Conservation (phyloP, 2,329 filamentous ascomycete species). For the Didymella segeticola region DNA sequence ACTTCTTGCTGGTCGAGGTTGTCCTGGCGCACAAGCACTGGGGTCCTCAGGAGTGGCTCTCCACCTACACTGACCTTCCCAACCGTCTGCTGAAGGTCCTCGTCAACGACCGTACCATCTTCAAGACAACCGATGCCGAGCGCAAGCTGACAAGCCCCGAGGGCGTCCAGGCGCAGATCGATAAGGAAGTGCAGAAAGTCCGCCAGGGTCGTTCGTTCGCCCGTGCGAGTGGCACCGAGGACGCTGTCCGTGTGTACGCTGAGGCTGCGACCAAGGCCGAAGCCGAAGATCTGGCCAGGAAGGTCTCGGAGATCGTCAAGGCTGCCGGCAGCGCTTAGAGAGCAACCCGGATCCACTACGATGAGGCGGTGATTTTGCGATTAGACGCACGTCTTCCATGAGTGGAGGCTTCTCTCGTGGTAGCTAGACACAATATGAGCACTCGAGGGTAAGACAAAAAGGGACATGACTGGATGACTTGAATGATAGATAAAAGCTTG, state of each 20-base stretch:
- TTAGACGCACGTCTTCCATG: conserved; percentile 5
- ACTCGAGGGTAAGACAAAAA: conserved; percentile 2
- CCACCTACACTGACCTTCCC: conserved; percentile 90
- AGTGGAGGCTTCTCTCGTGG: neutral
- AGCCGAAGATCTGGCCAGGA: conserved; percentile 86
- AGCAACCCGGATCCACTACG: conserved; percentile 10
- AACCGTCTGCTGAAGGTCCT: conserved; percentile 95
- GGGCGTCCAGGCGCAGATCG: conserved; percentile 84
- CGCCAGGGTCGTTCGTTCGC: conserved; percentile 89
- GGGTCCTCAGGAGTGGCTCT: conserved; percentile 88
- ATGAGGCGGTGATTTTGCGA: conserved; percentile 8
- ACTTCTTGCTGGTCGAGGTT: conserved; percentile 94
- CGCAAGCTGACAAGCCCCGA: conserved; percentile 80
- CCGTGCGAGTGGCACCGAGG: conserved; percentile 91
- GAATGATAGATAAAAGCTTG: conserved; percentile 31
- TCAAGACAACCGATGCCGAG: conserved; percentile 92
- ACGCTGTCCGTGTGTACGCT: conserved; percentile 93
- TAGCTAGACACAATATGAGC: neutral
- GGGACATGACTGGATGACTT: conserved; percentile 22
- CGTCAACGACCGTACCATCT: conserved; percentile 85
- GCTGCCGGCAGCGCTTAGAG: conserved; percentile 34
- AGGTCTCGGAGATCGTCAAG: conserved; percentile 78
- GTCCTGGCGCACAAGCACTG: conserved; percentile 95
- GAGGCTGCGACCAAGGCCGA: conserved; percentile 90
- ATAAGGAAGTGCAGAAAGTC: conserved; percentile 87